A percentile compares a stretch with the other conserved stretches of the same genome.
Conservation (phyloP, 2,329 filamentous ascomycete species). For the Chalara sp. region DNA sequence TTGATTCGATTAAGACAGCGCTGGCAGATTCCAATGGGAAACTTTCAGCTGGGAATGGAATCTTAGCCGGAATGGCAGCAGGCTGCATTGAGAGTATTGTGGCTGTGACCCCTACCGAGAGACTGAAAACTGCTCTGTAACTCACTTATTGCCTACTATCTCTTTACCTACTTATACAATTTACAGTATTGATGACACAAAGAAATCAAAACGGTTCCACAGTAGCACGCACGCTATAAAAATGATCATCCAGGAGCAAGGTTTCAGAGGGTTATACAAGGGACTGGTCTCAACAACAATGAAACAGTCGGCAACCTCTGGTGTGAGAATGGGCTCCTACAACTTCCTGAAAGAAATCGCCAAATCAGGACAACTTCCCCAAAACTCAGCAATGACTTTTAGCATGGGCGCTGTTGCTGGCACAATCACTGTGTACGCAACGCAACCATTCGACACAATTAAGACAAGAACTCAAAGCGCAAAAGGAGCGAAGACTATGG, state of each 20-base stretch:
- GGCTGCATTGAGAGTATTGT: constrained; percentile 53
- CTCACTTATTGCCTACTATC: neutral
- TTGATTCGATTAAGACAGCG: constrained; percentile 53
- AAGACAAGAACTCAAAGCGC: constrained; percentile 57
- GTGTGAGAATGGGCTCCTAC: constrained; percentile 40
- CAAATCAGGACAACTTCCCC: constrained; percentile 11
- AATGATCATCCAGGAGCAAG: constrained; percentile 30
- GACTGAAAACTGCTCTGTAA: constrained; percentile 57
- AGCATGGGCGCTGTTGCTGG: constrained; percentile 54
- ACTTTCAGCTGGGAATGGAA: constrained; percentile 45
- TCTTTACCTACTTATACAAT: constrained; percentile 4
- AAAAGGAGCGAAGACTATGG: constrained; percentile 44
- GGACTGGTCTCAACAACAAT: constrained; percentile 36
- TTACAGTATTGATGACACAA: constrained; percentile 30
- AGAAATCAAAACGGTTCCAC: constrained; percentile 21
- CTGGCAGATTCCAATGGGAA: constrained; percentile 48
- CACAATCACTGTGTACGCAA: constrained; percentile 49
- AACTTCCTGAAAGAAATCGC: constrained; percentile 34
- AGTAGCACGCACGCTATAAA: constrained; percentile 25
- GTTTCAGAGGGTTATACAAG: constrained; percentile 33
- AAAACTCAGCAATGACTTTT: constrained; percentile 46
- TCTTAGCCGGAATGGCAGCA: constrained; percentile 55
- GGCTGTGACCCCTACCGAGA: constrained; percentile 59
- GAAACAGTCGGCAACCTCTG: constrained; percentile 40
- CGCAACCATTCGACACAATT: constrained; percentile 54